Evolutionary conservation across 1,284 basidiomycete species (phyloP).

Genomic region (Boletus sp.): DNA sequence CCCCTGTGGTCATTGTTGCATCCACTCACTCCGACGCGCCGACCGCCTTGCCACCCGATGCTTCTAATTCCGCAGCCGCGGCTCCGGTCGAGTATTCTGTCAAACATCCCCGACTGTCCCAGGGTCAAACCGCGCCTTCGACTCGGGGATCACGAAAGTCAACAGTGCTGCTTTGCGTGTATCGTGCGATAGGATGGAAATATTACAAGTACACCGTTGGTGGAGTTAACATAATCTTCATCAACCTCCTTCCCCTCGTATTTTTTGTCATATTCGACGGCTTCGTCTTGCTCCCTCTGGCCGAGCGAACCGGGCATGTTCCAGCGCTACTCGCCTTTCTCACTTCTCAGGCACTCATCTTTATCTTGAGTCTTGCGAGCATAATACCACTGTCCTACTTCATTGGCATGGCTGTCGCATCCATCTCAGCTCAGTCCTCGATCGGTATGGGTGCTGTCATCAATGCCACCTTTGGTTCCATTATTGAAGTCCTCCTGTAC

Average conservation of each 20-base stretch:
- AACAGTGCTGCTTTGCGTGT: constrained; percentile 94
- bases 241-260: constrained; percentile 93
- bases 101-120: constrained; percentile 54
- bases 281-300: constrained; percentile 75
- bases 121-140: constrained; percentile 69
- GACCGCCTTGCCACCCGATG: constrained; percentile 16
- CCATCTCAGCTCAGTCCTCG: constrained; percentile 95
- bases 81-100: constrained; percentile 47
- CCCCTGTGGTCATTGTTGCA: constrained; percentile 54
- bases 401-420: constrained; percentile 99
- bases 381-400: constrained; percentile 99
- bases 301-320: constrained; percentile 60
- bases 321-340: constrained; percentile 69
- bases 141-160: constrained; percentile 70
- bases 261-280: constrained; percentile 97
- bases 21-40: constrained; percentile 28
- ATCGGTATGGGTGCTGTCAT: constrained; percentile 99
- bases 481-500: constrained; percentile 98
- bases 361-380: constrained; percentile 82
- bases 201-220: constrained; percentile 99
- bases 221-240: constrained; percentile 97
- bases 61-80: constrained; percentile 23
- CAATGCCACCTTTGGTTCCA: constrained; percentile 98
- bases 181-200: constrained; percentile 85
- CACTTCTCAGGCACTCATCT: constrained; percentile 79